These are phyloP conservation scores for Penicillium capsulatum DNA, from an alignment of 2,329 filamentous ascomycete genomes.

Conservation along the genomic window DNA sequence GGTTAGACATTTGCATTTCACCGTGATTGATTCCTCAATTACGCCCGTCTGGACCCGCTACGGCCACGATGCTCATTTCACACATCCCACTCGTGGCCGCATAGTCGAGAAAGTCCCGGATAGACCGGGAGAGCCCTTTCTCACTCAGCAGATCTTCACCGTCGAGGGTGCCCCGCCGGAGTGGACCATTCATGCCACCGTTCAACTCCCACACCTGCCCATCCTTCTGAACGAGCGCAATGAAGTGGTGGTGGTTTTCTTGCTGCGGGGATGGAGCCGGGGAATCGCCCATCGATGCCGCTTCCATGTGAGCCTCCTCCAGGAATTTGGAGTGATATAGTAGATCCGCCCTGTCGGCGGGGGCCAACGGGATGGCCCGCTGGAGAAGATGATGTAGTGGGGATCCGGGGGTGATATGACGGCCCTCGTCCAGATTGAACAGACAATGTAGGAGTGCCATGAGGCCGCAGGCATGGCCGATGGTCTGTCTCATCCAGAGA, in stretches of 20 bases:
- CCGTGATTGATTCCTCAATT: too few species aligned
- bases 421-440: conserved; percentile 46
- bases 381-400: conserved; percentile 45
- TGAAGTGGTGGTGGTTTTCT: conserved; percentile 21
- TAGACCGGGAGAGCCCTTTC: conserved; percentile 16
- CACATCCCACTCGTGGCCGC: conserved; percentile 11
- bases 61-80: conserved; percentile 21
- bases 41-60: conserved; percentile 9
- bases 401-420: conserved; percentile 43
- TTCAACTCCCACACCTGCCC: conserved; percentile 22
- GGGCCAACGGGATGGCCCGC: conserved; percentile 43
- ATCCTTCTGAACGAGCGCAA: conserved; percentile 20
- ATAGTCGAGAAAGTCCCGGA: conserved; percentile 14
- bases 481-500: conserved; percentile 58
- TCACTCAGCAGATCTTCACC: conserved; percentile 18
- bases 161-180: conserved; percentile 37
- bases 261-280: conserved; percentile 16
- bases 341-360: conserved; percentile 47
- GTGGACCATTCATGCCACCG: conserved; percentile 19
- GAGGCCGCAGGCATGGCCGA: conserved; percentile 56
- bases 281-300: conserved; percentile 15
- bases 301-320: conserved; percentile 26
- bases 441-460: conserved; percentile 55
- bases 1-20: too few species aligned
- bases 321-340: conserved; percentile 43